phyloP scores from a whole-genome alignment of 192 early-diverging fungal species.

The Coemansia sp. region DNA sequence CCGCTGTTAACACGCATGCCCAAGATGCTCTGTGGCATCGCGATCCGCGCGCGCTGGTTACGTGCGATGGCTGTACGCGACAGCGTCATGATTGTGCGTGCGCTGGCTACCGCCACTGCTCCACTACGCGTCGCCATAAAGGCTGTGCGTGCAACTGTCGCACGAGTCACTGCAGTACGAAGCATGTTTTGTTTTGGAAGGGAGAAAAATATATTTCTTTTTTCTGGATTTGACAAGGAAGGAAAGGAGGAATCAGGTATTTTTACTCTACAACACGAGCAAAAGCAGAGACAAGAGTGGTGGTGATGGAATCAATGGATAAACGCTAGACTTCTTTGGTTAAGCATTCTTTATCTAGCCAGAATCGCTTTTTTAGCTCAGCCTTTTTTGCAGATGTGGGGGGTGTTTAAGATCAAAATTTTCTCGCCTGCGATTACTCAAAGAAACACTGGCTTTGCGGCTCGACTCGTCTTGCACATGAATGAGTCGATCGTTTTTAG shows the following conservation, averaged over 20 bases:
- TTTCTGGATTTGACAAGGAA: not conserved
- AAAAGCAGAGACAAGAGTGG: not conserved
- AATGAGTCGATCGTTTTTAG: no score
- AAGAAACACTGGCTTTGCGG: not conserved
- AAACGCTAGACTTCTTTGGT: not conserved
- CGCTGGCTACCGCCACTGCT: slow-evolving; percentile 7
- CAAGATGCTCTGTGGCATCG: not conserved
- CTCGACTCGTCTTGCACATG: no score
- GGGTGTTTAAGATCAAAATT: slow-evolving; percentile 5
- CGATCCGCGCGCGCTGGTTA: slow-evolving; percentile 16
- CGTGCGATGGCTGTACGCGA: slow-evolving; percentile 25
- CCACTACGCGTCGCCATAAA: slow-evolving; percentile 5
- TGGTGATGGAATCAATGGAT: no score
- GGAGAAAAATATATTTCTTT: not conserved
- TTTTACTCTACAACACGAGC: not conserved
- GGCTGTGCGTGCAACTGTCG: slow-evolving; percentile 7
- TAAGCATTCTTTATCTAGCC: not conserved
- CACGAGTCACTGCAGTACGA: slow-evolving; percentile 38
- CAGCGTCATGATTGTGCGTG: slow-evolving; percentile 36
- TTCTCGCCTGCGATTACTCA: slow-evolving; percentile 3
- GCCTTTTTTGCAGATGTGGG: not conserved
- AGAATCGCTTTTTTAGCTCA: no score
- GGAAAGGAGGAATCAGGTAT: not conserved
- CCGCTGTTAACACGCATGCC: slow-evolving; percentile 10
- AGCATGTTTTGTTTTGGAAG: slow-evolving; percentile 30